Percentiles rank a stretch among this genome's conserved stretches.
Evolutionary conservation across 495 filamentous ascomycete species (phyloP).

Genomic region (Saxophila tyrrhenica): DNA sequence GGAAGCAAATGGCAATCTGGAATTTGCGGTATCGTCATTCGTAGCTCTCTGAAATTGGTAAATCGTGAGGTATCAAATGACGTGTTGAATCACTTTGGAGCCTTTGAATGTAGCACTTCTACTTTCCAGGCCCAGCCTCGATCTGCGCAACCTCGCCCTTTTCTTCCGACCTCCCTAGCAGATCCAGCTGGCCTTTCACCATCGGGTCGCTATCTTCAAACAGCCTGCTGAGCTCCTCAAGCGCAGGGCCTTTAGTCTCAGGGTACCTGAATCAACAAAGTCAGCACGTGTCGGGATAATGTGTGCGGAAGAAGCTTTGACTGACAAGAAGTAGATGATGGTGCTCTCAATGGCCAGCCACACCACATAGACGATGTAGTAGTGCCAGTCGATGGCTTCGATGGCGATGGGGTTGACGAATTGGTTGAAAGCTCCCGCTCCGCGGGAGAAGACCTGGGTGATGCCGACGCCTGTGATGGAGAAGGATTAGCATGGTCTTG

Average conservation of each 20-base stretch:
- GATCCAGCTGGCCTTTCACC: not conserved
- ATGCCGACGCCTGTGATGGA: not conserved
- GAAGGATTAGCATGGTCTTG: constrained; percentile 48
- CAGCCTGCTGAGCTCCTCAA: constrained; percentile 11
- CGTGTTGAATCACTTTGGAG: no score
- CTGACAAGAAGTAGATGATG: constrained; percentile 15
- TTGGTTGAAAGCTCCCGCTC: constrained; percentile 25
- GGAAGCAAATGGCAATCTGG: no score
- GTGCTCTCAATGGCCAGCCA: constrained; percentile 3
- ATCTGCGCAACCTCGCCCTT: not conserved
- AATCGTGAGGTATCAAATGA: no score
- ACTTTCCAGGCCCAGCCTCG: no score
- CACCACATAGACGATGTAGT: constrained; percentile 7
- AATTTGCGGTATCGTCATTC: no score
- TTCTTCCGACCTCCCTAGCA: not conserved
- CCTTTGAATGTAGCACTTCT: no score
- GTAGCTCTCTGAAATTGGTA: no score
- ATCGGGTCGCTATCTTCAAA: constrained; percentile 21
- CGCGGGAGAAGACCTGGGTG: constrained; percentile 7
- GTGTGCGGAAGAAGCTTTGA: no score
- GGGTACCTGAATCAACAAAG: constrained; percentile 5
- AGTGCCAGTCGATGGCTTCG: constrained; percentile 7
- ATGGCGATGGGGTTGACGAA: constrained; percentile 36
- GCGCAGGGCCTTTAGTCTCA: constrained; percentile 16
- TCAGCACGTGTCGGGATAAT: no score